These are phyloP conservation scores for Cucumis hystrix DNA, from an alignment of 306 rosid species.

Conservation along the genomic window DNA sequence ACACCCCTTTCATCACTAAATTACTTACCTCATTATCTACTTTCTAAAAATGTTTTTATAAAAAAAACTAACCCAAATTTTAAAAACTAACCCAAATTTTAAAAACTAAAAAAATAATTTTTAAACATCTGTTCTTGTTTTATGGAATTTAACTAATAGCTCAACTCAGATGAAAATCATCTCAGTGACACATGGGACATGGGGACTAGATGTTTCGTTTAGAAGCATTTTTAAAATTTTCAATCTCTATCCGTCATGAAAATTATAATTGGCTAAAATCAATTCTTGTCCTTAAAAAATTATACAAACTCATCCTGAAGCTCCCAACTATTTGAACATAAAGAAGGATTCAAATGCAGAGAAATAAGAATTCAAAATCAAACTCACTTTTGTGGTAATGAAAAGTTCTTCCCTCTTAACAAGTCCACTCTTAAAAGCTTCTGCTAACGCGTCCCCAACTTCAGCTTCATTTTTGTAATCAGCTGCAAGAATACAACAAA, in stretches of 20 bases:
- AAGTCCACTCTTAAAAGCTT: slow-evolving; percentile 51
- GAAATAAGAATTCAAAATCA: neutral
- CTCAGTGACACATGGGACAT: too few species aligned
- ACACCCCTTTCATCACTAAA: too few species aligned
- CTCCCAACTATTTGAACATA: neutral
- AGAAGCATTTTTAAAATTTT: neutral
- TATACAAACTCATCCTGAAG: neutral
- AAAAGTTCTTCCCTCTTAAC: slow-evolving; percentile 87
- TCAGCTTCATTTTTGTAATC: slow-evolving; percentile 67
- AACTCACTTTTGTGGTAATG: slow-evolving; percentile 62
- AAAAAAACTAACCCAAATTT: too few species aligned
- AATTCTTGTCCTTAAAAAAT: neutral
- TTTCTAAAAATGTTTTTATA: too few species aligned
- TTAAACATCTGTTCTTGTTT: too few species aligned
- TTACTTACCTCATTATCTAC: too few species aligned
- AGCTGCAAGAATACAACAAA: slow-evolving; percentile 35
- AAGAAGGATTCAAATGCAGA: neutral
- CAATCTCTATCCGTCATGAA: neutral
- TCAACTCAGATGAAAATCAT: too few species aligned
- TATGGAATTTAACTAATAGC: too few species aligned
- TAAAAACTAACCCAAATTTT: too few species aligned
- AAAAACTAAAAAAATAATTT: too few species aligned
- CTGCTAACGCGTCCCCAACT: slow-evolving; percentile 72
- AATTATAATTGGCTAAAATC: neutral
- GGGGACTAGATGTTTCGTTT: neutral